Base-by-base conservation (phyloP, 192 early-diverging fungal genomes). In the Gamsiella multidivaricata region DNA sequence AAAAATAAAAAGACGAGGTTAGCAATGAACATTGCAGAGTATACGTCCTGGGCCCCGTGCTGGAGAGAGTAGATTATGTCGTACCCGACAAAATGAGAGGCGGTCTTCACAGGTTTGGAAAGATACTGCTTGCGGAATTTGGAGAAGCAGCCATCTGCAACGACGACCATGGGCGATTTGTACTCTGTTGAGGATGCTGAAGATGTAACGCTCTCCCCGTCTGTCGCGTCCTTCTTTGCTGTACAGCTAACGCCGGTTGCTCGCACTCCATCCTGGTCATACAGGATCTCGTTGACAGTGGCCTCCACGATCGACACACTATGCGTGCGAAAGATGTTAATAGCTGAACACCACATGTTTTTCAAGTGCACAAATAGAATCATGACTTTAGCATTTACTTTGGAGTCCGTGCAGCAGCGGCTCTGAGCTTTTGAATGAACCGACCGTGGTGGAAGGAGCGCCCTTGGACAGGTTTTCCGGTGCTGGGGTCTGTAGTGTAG, bases 371-470 rank as follows among this genome's bases (percentile, higher is more conserved):
- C n/a, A 20, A 45, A 57, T 5, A 37, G 29, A 37, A 33, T 25
- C 18, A 33, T 42, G 8, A n/a, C n/a, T n/a, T n/a, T n/a, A n/a
- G n/a, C 10, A 12, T 57, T 46, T 89, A 91, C 91, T 80, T 86
- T 42, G 66, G 57, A 46, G 57, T 81, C 23, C 70, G 82, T 56
- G 80, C 69, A 43, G 83, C 92, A 11, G 88, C 88, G 39, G 84
- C 83, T 34, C 97, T 69, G 45, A 98, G 66, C 18, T 94, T 94
- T 87, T 90, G 90, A 47, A 98, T 91, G 61, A 98, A 91, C 43
- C 92, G 83, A 1, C 97, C 97, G 49, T 98, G 94, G 63, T 98
- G 97, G 79, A 98, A 98, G 7, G 93, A 91, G 20, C 79, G 69
- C 26, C 97, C 96, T 34, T 80, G 50, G 46, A 65, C 79, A 28